Evolutionary conservation across 2,329 filamentous ascomycete genomes (phyloP).

Genomic region (Monilinia laxa): DNA sequence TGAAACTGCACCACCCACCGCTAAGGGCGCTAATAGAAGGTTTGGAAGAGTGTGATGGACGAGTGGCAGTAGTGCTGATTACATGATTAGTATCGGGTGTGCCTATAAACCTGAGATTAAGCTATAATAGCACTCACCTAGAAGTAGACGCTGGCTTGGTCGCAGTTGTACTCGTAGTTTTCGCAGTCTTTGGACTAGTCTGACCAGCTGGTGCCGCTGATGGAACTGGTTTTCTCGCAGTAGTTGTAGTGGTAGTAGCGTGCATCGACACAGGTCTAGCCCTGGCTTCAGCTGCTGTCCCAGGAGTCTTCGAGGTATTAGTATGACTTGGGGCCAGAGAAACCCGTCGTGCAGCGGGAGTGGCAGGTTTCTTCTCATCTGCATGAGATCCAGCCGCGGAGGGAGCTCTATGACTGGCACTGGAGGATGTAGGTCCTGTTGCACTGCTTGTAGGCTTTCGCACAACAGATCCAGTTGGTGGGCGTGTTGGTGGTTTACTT

Average conservation of each 20-base stretch:
- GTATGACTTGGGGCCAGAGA: slow-evolving; percentile 36
- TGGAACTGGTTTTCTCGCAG: slow-evolving; percentile 39
- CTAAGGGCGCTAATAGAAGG: slow-evolving; percentile 34
- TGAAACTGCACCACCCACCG: slow-evolving; percentile 44
- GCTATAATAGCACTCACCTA: slow-evolving; percentile 12
- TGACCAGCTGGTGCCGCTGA: slow-evolving; percentile 25
- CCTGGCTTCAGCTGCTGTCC: slow-evolving; percentile 36
- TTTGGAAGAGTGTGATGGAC: slow-evolving; percentile 40
- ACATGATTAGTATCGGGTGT: slow-evolving; percentile 1
- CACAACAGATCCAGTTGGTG: slow-evolving; percentile 32
- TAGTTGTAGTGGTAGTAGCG: slow-evolving; percentile 31
- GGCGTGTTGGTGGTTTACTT: slow-evolving; percentile 40
- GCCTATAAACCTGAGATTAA: background rate
- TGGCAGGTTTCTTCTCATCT: slow-evolving; percentile 38
- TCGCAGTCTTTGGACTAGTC: slow-evolving; percentile 42
- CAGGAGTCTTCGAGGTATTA: slow-evolving; percentile 34
- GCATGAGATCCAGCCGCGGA: slow-evolving; percentile 38
- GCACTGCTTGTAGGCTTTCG: slow-evolving; percentile 38
- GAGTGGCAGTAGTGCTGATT: slow-evolving; percentile 41
- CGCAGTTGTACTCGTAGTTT: slow-evolving; percentile 43
- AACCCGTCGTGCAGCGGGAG: slow-evolving; percentile 35
- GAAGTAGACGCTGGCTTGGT: slow-evolving; percentile 39
- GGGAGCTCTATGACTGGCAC: slow-evolving; percentile 36
- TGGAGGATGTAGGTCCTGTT: slow-evolving; percentile 38
- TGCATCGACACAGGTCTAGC: slow-evolving; percentile 25